Evolutionary conservation across 176 grass and related monocot species (phyloP), one percentile per base, ranked within the genome.

Genomic region (Eremochloa ophiuroides): DNA sequence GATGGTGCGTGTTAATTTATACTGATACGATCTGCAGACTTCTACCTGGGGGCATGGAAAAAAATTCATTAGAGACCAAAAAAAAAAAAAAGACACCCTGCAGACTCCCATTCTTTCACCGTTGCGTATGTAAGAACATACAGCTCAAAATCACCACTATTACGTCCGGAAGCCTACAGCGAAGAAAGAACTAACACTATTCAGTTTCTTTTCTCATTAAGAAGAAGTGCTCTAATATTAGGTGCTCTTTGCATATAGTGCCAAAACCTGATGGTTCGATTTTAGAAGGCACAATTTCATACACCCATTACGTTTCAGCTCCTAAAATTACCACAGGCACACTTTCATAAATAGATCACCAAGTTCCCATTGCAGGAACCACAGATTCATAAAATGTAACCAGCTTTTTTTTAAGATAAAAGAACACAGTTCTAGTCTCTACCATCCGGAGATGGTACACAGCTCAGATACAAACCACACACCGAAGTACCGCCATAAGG

Each of bases 101-200:
- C n/a, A n/a, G n/a, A n/a, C n/a, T n/a, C n/a, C n/a, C 9, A 43
- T 44, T 7, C 31, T 47, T 62, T 10, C 55, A 59, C 22, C 20
- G 2, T 12, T 43, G n/a, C 6, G 22, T 68, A 33, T 22, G 17
- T 51, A 75, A 22, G 17, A 84, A 66, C 12, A 77, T 13, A 73
- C 29, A 44, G 0, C 28, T 60, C 15, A 50, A 81, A 85, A 20
- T 25, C 3, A 59, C 17, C 53, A 56, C n/a, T n/a, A n/a, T n/a
- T n/a, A n/a, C n/a, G n/a, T 74, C 64, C 75, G 9, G 75, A 83
- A 87, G 84, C 91, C 86, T 93, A 67, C 43, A 76, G 68, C 59
- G 34, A 79, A 64, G 55, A 83, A 14, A 66, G 59, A 48, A 8
- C 4, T 74, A 83, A 39, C 7, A 83, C 31, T 9, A 61, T 81